Percentiles rank a stretch among this genome's conserved stretches.
Evolutionary conservation across 1,284 basidiomycete species (phyloP).

Genomic region (Moesziomyces sp.): DNA sequence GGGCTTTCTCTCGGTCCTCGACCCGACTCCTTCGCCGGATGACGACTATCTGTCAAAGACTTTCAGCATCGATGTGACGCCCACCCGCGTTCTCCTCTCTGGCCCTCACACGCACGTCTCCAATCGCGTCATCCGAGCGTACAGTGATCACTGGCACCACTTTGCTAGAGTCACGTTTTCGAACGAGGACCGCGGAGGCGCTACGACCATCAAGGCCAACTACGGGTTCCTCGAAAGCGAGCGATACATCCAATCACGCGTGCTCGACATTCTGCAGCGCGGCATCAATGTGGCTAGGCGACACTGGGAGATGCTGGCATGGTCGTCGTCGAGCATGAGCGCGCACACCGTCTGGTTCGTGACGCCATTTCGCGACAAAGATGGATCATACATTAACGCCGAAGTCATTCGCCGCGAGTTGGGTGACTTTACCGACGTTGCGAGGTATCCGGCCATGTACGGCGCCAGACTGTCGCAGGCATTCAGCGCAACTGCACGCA

Average conservation of each 20-base stretch:
- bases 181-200: conserved; percentile 27
- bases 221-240: conserved; percentile 22
- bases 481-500: conserved; percentile 39
- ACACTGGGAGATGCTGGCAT: conserved; percentile 31
- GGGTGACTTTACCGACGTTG: conserved; percentile 33
- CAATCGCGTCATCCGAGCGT: conserved; percentile 33
- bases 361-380: conserved; percentile 15
- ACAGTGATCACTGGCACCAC: conserved; percentile 25
- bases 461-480: conserved; percentile 41
- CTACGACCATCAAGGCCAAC: conserved; percentile 24
- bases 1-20: conserved; percentile 6
- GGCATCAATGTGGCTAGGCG: conserved; percentile 30
- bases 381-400: conserved; percentile 16
- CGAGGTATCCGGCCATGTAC: conserved; percentile 20
- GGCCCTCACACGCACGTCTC: conserved; percentile 40
- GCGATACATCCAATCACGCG: conserved; percentile 14
- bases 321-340: conserved; percentile 37
- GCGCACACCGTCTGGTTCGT: conserved; percentile 36
- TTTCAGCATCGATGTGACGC: conserved; percentile 28
- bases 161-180: conserved; percentile 36
- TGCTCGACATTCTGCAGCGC: conserved; percentile 19
- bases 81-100: conserved; percentile 18
- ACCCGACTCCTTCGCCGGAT: not conserved
- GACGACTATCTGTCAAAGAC: conserved; percentile 16
- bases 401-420: conserved; percentile 23